These are phyloP conservation scores for Parmales sp. DNA, from an alignment of 108 stramenopile species.

Conservation along the genomic window DNA sequence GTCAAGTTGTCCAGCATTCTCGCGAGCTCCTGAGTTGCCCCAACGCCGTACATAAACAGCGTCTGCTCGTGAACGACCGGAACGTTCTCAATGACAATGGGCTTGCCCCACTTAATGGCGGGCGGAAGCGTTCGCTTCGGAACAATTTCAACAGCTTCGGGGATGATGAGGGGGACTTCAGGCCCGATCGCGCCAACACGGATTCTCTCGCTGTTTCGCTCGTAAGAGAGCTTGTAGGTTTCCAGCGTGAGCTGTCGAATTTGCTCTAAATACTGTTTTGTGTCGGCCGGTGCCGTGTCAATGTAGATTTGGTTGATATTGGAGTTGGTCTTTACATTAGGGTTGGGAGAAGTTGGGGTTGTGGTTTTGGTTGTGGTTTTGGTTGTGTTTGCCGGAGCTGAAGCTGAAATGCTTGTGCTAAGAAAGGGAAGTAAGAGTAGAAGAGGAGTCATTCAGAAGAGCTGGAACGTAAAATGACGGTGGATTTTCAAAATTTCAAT, in stretches of 20 bases:
- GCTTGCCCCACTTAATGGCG: slow-evolving; percentile 29
- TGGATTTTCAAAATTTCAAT: no score
- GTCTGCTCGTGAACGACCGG: slow-evolving; percentile 47
- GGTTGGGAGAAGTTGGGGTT: background rate
- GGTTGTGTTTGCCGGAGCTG: background rate
- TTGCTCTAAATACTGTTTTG: background rate
- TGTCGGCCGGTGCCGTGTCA: background rate
- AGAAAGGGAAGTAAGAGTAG: background rate
- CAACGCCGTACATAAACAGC: slow-evolving; percentile 55
- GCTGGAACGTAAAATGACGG: no score
- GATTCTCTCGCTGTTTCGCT: background rate
- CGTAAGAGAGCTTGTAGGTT: slow-evolving; percentile 4
- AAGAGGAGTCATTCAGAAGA: no score
- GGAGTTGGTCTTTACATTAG: background rate
- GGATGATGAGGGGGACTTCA: background rate
- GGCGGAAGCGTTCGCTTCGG: slow-evolving; percentile 37
- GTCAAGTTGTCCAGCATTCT: slow-evolving; percentile 23
- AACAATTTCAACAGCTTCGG: slow-evolving; percentile 26
- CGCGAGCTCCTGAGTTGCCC: slow-evolving; percentile 55
- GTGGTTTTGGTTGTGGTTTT: background rate
- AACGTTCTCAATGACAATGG: slow-evolving; percentile 34
- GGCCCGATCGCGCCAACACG: no score
- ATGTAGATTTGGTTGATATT: slow-evolving; percentile 5
- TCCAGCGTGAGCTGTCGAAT: background rate
- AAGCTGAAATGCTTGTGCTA: background rate